Conservation (phyloP, 495 filamentous ascomycete species). For the Hamigera avellanea region DNA sequence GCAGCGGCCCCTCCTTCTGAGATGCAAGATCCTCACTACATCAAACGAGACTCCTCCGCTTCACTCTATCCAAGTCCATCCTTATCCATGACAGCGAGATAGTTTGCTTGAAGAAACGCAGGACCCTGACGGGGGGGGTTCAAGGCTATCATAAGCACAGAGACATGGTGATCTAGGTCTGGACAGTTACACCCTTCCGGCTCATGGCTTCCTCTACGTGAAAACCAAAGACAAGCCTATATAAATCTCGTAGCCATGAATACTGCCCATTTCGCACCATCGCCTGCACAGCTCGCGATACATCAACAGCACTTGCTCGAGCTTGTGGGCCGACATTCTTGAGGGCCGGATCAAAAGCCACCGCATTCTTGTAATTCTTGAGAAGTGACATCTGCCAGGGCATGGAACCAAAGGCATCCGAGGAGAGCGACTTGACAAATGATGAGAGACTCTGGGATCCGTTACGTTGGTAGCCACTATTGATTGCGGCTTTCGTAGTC, state of each 20-base stretch:
- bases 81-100: no score
- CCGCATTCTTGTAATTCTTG: constrained; percentile 65
- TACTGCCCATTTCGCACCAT: constrained; percentile 59
- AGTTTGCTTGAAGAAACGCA: no score
- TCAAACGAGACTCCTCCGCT: no score
- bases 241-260: constrained; percentile 67
- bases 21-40: no score
- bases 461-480: constrained; percentile 54
- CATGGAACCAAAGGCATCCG: constrained; percentile 62
- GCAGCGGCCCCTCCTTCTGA: no score
- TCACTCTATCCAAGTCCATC: no score
- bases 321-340: constrained; percentile 41
- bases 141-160: no score
- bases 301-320: constrained; percentile 53
- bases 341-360: constrained; percentile 58
- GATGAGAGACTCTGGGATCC: constrained; percentile 40
- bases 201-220: constrained; percentile 59
- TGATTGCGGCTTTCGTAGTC: constrained; percentile 71
- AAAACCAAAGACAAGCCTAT: constrained; percentile 74
- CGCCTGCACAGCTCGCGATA: constrained; percentile 63
- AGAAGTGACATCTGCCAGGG: constrained; percentile 59
- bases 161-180: constrained; percentile 13
- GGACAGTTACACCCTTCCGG: constrained; percentile 39
- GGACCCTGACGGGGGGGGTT: no score
- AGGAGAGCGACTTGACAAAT: constrained; percentile 66